These are phyloP conservation scores for Trichomonas vaginalis DNA, from an alignment of 208 protist genomes.

Conservation along the genomic window DNA sequence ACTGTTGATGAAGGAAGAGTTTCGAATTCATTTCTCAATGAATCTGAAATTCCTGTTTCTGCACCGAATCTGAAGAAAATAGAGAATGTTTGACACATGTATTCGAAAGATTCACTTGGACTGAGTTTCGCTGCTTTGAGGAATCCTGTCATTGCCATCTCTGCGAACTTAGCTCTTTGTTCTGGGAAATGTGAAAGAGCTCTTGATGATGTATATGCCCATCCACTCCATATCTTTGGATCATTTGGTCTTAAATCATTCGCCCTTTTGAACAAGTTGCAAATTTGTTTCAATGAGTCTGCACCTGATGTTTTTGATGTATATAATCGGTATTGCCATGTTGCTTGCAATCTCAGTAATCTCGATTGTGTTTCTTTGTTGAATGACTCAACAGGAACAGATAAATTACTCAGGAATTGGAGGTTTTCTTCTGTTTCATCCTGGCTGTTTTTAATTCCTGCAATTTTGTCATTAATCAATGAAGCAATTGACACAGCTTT, in stretches of 20 bases:
- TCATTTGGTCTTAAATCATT: neutral
- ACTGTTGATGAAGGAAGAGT: neutral
- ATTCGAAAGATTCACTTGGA: neutral
- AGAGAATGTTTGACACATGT: slow-evolving; percentile 5
- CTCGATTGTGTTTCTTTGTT: neutral
- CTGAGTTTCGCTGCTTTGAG: neutral
- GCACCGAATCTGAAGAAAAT: slow-evolving; percentile 5
- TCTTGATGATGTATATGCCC: neutral
- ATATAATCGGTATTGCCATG: neutral
- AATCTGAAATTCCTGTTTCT: neutral
- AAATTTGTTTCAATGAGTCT: neutral
- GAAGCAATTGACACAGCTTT: neutral
- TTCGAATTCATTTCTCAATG: neutral
- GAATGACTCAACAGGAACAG: neutral
- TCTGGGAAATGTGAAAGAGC: slow-evolving; percentile 4
- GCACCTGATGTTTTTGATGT: neutral
- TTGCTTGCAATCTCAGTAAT: neutral
- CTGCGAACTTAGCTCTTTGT: neutral
- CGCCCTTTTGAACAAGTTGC: neutral
- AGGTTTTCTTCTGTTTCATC: neutral
- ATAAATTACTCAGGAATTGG: neutral
- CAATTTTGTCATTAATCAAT: neutral
- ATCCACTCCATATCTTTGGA: neutral
- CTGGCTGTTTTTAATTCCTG: neutral
- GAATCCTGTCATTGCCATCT: neutral